Percentiles rank a stretch among this genome's conserved stretches.
These are phyloP conservation scores for Nepenthes mirabilis DNA, from an alignment of 148 eudicot species.

Conservation along the genomic window DNA sequence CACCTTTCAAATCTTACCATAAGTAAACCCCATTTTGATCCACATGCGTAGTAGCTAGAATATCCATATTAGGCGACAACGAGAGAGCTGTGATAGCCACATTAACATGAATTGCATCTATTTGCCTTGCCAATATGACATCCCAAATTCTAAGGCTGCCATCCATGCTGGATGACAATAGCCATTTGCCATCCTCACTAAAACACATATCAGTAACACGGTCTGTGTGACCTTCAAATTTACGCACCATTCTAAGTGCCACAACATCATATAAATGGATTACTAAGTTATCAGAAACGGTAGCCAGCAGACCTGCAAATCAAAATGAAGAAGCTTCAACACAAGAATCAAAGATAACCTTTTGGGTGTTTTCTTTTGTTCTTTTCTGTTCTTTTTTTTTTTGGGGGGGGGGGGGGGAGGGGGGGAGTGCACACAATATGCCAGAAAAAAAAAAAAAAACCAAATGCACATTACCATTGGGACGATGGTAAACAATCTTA, in stretches of 20 bases:
- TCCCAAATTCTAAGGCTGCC: slow-evolving; percentile 96
- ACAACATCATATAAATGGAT: slow-evolving; percentile 88
- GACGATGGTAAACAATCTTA: slow-evolving; percentile 70
- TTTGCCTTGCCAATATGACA: slow-evolving; percentile 82
- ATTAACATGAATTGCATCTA: slow-evolving; percentile 83
- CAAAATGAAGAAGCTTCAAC: background rate
- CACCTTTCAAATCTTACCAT: slow-evolving; percentile 40
- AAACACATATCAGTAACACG: slow-evolving; percentile 88
- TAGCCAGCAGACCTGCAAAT: slow-evolving; percentile 70
- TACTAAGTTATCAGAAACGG: slow-evolving; percentile 77
- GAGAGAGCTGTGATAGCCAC: slow-evolving; percentile 79
- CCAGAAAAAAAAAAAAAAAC: background rate
- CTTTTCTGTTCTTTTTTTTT: no score
- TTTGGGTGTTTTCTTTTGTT: no score
- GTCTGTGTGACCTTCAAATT: slow-evolving; percentile 90
- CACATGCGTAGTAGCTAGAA: slow-evolving; percentile 92
- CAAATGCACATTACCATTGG: slow-evolving; percentile 39
- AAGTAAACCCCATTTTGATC: slow-evolving; percentile 92
- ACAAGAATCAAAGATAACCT: background rate
- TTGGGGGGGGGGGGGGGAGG: background rate
- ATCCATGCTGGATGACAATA: slow-evolving; percentile 95
- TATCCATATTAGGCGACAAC: slow-evolving; percentile 97
- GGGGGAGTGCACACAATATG: background rate
- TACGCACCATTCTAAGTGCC: slow-evolving; percentile 83
- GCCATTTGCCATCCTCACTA: slow-evolving; percentile 99